Conservation (phyloP, 371 early-diverging fungal species). For the Parasitella parasitica region DNA sequence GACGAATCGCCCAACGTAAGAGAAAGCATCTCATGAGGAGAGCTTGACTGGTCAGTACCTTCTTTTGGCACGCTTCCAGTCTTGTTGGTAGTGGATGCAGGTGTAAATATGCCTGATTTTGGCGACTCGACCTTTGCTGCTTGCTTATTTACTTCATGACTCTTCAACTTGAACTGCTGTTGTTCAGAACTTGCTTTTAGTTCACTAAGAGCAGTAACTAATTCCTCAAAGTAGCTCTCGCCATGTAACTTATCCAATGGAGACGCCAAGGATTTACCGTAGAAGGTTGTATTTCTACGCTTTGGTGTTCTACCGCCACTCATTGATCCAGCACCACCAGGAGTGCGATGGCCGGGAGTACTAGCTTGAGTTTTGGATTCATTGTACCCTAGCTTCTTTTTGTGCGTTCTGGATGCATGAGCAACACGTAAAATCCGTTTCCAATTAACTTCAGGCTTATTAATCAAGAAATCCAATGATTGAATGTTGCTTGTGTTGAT, state of each 20-base stretch:
- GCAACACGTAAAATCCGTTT: constrained; percentile 57
- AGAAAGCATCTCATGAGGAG: constrained; percentile 48
- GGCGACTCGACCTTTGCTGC: not conserved
- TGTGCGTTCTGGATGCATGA: constrained; percentile 33
- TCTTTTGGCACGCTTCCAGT: constrained; percentile 7
- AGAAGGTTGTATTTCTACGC: constrained; percentile 35
- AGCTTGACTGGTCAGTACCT: not conserved
- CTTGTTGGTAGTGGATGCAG: constrained; percentile 9
- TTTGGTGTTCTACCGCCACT: constrained; percentile 36
- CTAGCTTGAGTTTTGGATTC: constrained; percentile 54
- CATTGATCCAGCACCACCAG: constrained; percentile 1
- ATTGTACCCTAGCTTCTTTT: constrained; percentile 48
- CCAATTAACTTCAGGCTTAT: constrained; percentile 72
- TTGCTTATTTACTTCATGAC: constrained; percentile 29
- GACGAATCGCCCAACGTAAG: constrained; percentile 70
- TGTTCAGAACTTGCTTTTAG: constrained; percentile 17
- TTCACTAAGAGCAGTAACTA: constrained; percentile 22
- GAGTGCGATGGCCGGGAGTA: constrained; percentile 45
- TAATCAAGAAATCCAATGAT: constrained; percentile 81
- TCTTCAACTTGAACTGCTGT: constrained; percentile 48
- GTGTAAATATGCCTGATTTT: not conserved
- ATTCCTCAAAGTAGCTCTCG: constrained; percentile 35
- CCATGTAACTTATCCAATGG: constrained; percentile 34
- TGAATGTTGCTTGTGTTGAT: constrained; percentile 78
- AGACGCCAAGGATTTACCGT: constrained; percentile 29